Conservation (phyloP, 140 eudicot genomes). For the Senecio squalidus region DNA sequence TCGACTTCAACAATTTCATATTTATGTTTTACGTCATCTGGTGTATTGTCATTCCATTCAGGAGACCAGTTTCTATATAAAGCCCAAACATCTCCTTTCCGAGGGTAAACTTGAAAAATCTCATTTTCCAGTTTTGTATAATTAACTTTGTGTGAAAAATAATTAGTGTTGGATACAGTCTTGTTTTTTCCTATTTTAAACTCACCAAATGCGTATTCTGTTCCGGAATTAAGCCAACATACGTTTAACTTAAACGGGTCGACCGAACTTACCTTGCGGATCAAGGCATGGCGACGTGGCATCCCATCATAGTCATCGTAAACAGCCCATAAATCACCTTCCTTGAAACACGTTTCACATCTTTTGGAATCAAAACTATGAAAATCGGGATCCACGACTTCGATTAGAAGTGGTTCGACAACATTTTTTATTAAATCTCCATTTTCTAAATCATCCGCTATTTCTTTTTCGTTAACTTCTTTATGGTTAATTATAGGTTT, state of each 20-base stretch:
- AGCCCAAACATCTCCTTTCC: slow-evolving; percentile 70
- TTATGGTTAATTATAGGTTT: slow-evolving; percentile 3
- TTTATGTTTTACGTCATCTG: slow-evolving; percentile 38
- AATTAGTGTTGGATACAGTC: slow-evolving; percentile 15
- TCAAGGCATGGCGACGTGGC: slow-evolving; percentile 68
- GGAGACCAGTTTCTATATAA: slow-evolving; percentile 46
- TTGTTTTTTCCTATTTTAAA: slow-evolving; percentile 42
- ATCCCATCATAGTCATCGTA: slow-evolving; percentile 76
- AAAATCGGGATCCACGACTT: slow-evolving; percentile 60
- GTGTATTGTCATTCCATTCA: slow-evolving; percentile 34
- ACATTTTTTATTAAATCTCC: background rate
- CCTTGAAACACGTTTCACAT: slow-evolving; percentile 35
- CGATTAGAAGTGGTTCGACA: slow-evolving; percentile 24
- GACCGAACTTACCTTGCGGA: slow-evolving; percentile 39
- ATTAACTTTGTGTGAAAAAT: slow-evolving; percentile 49
- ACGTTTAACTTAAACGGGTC: slow-evolving; percentile 52
- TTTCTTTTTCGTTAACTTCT: slow-evolving; percentile 8
- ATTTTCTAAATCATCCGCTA: background rate
- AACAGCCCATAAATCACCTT: slow-evolving; percentile 61
- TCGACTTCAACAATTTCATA: slow-evolving; percentile 59
- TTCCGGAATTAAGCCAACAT: slow-evolving; percentile 48
- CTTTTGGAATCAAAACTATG: slow-evolving; percentile 46
- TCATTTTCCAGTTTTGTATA: slow-evolving; percentile 42
- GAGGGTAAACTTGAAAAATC: slow-evolving; percentile 42
- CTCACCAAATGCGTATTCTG: slow-evolving; percentile 39